These are phyloP conservation scores for Phoma sp. DNA, from an alignment of 2,329 filamentous ascomycete species.

Conservation along the genomic window DNA sequence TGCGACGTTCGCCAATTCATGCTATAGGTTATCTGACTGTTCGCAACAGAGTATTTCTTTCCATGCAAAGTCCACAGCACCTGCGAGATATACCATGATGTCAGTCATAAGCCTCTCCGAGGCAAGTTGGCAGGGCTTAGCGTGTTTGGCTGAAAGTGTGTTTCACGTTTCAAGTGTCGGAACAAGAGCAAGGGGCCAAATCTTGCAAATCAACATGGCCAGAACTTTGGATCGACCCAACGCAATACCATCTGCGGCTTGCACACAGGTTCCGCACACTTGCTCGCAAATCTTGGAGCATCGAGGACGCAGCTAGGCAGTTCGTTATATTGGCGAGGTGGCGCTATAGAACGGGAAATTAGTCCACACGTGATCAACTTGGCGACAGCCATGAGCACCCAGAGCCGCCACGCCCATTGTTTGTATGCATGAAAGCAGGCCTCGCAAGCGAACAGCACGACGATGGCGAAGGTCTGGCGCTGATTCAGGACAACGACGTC, in stretches of 20 bases:
- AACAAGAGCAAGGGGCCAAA: slow-evolving; percentile 9
- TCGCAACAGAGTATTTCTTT: neutral
- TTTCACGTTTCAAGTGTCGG: slow-evolving; percentile 16
- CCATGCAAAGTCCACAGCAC: neutral
- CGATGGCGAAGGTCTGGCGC: neutral
- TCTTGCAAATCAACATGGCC: slow-evolving; percentile 9
- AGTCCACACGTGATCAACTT: slow-evolving; percentile 7
- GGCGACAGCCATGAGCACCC: neutral
- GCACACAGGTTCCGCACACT: neutral
- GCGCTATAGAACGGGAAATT: slow-evolving; percentile 13
- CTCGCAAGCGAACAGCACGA: neutral
- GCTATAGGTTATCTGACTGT: neutral
- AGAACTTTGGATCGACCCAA: slow-evolving; percentile 14
- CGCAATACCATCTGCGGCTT: slow-evolving; percentile 1
- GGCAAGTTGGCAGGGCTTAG: slow-evolving; percentile 1
- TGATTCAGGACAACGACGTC: neutral
- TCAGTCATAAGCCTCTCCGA: slow-evolving; percentile 1
- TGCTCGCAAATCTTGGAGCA: neutral
- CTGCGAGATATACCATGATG: neutral
- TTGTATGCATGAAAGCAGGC: neutral
- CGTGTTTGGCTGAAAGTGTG: slow-evolving; percentile 6
- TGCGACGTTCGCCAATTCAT: neutral
- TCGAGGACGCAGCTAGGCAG: neutral
- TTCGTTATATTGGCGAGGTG: slow-evolving; percentile 4
- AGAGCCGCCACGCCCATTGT: neutral